phyloP scores from a whole-genome alignment of 495 filamentous ascomycete species.

The Collariella sp. region DNA sequence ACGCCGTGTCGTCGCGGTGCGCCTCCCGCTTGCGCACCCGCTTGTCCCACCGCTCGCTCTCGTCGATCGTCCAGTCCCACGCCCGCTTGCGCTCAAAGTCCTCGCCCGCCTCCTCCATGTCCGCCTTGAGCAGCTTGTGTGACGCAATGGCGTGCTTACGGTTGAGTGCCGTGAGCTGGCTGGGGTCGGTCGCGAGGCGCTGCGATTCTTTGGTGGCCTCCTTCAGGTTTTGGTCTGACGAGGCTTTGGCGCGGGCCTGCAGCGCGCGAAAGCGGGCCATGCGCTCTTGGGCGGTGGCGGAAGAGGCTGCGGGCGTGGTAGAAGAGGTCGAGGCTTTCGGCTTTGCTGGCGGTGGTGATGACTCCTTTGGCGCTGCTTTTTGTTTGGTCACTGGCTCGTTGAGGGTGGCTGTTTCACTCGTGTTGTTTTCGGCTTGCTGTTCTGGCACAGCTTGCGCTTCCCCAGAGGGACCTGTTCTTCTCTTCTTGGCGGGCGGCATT shows the following conservation, averaged over 20 bases:
- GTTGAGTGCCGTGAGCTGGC: slow-evolving; percentile 58
- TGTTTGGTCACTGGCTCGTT: slow-evolving; percentile 9
- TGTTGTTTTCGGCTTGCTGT: background rate
- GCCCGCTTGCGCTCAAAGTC: slow-evolving; percentile 97
- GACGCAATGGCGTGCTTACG: slow-evolving; percentile 79
- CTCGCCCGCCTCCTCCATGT: slow-evolving; percentile 71
- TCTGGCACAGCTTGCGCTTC: slow-evolving; percentile 12
- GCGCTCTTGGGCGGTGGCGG: slow-evolving; percentile 39
- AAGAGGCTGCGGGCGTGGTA: background rate
- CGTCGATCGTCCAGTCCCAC: slow-evolving; percentile 97
- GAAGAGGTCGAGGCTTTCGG: slow-evolving; percentile 5
- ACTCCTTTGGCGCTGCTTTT: slow-evolving; percentile 6
- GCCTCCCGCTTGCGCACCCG: slow-evolving; percentile 76
- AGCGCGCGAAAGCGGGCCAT: slow-evolving; percentile 74
- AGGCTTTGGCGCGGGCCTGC: slow-evolving; percentile 73
- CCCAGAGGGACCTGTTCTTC: slow-evolving; percentile 31
- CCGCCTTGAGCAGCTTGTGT: slow-evolving; percentile 89
- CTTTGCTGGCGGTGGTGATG: slow-evolving; percentile 7
- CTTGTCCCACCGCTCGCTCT: slow-evolving; percentile 88
- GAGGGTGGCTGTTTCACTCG: slow-evolving; percentile 7
- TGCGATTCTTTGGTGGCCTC: slow-evolving; percentile 78
- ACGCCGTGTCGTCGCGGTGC: slow-evolving; percentile 77
- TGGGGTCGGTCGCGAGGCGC: slow-evolving; percentile 67
- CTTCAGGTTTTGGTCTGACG: slow-evolving; percentile 67
- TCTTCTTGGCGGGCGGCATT: slow-evolving; percentile 44